Evolutionary conservation across 2,329 filamentous ascomycete genomes (phyloP), one percentile per base, ranked within the genome.

Genomic region (Hymenoscyphus albidus): DNA sequence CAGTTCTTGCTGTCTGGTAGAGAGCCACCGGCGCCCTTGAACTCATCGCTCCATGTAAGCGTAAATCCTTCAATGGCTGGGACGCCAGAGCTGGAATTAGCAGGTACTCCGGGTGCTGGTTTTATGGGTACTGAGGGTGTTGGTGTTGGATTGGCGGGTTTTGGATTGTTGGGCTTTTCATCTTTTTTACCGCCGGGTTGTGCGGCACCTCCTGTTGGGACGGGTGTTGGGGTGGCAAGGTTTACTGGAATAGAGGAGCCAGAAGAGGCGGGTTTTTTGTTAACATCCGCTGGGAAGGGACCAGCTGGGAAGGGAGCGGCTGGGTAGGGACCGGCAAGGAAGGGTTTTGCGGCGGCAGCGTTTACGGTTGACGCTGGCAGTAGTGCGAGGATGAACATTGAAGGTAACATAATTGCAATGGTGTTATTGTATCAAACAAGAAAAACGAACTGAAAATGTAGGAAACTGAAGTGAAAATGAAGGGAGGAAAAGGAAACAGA

Each of bases 1-100:
- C 81, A 83, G 70, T 79, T 81, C 14, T 73, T 70, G 31, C 72
- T 55, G 44, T 77, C 76, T 2, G 78, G 77, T 4, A 76, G 74
- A 9, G 74, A 68, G 35, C 73, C 73, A 59, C 67, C 61, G 44
- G 67, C 55, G 42, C 75, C 73, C 64, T 71, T 71, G 51, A 79
- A 79, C 70, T 78, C 77, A 58, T 79, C 78, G 56, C 67, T 51
- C 35, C 62, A 72, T 7, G 65, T 65, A 48, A 63, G 13, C 18
- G 54, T 61, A 54, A 59, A 70, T 3, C 68, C 68, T 12, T 65
- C 18, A 27, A 59, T 59, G 18, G 58, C 39, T 38, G 58, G 58
- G 18, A 59, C 58, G 12, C 14, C 55, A n/a, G 55, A 5, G 9
- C 9, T 35, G 5, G 35, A 10, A 10, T 6, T 10, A 35, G 35